phyloP scores from a whole-genome alignment of 139 green algal species.

The Spirogloea muscicola region DNA sequence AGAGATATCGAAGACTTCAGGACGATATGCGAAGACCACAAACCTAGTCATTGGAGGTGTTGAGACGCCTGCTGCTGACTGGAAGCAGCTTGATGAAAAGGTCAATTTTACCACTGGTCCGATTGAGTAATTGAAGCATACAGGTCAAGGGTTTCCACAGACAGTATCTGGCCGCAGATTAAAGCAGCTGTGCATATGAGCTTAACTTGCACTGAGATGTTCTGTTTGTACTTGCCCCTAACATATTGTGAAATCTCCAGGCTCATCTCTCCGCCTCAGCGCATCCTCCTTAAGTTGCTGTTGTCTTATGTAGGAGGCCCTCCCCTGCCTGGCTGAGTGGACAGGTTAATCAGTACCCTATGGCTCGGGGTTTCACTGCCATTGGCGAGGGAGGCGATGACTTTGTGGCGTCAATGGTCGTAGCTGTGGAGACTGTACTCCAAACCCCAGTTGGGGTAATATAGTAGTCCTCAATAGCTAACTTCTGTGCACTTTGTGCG shows the following conservation, averaged over 20 bases:
- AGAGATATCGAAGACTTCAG: conserved; percentile 29
- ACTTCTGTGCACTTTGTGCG: background rate
- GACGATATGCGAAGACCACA: conserved; percentile 32
- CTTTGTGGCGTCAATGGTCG: conserved; percentile 48
- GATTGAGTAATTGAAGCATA: no score
- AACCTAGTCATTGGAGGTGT: conserved; percentile 44
- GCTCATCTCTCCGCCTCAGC: no score
- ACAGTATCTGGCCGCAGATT: no score
- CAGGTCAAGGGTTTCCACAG: no score
- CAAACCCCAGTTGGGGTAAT: conserved; percentile 27
- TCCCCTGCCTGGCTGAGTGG: background rate
- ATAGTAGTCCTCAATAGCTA: background rate
- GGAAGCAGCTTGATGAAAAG: conserved; percentile 39
- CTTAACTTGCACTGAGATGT: no score
- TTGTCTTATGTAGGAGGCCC: background rate
- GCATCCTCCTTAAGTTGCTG: conserved; percentile 4
- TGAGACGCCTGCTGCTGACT: conserved; percentile 27
- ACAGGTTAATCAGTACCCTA: conserved; percentile 41
- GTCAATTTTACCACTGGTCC: no score
- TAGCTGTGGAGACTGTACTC: conserved; percentile 41
- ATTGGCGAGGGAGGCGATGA: conserved; percentile 38
- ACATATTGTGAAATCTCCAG: background rate
- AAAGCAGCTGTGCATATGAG: no score
- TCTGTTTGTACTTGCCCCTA: background rate
- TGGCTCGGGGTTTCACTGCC: conserved; percentile 34